These are phyloP conservation scores for Hyphopichia fennica DNA, from an alignment of 1,139 yeast species.

Conservation along the genomic window DNA sequence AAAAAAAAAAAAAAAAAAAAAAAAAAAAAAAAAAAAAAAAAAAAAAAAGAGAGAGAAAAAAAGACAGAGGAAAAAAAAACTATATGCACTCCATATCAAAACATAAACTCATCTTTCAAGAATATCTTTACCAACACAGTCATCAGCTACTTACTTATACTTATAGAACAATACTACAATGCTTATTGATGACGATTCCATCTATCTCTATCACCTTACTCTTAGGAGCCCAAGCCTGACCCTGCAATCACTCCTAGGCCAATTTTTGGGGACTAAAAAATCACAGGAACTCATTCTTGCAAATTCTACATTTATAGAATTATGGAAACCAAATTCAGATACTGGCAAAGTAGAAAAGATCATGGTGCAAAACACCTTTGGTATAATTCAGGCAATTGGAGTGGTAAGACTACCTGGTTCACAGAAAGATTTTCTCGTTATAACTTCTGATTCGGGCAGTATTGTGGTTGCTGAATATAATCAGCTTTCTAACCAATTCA, in stretches of 20 bases:
- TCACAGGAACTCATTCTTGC: conserved; percentile 68
- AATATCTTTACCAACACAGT: neutral
- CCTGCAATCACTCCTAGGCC: conserved; percentile 60
- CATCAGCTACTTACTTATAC: too few species aligned
- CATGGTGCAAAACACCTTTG: conserved; percentile 52
- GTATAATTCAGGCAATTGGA: conserved; percentile 55
- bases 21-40: neutral
- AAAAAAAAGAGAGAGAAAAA: neutral
- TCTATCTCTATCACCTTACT: conserved; percentile 68
- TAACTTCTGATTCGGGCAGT: conserved; percentile 83
- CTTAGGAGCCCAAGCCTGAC: conserved; percentile 57
- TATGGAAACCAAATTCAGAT: conserved; percentile 52
- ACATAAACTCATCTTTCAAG: neutral
- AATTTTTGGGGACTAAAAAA: conserved; percentile 56
- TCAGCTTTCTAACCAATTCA: conserved; percentile 37
- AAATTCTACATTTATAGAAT: conserved; percentile 52
- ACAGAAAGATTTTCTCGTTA: conserved; percentile 56
- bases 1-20: neutral
- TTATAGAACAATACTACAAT: neutral
- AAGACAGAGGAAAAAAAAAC: neutral
- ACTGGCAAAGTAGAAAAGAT: conserved; percentile 54
- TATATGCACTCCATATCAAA: neutral
- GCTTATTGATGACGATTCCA: conserved; percentile 26
- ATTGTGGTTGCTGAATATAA: conserved; percentile 58
- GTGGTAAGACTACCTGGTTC: conserved; percentile 55